phyloP scores from a whole-genome alignment of 2,329 filamentous ascomycete species.

The Trichoderma atrobrunneum region DNA sequence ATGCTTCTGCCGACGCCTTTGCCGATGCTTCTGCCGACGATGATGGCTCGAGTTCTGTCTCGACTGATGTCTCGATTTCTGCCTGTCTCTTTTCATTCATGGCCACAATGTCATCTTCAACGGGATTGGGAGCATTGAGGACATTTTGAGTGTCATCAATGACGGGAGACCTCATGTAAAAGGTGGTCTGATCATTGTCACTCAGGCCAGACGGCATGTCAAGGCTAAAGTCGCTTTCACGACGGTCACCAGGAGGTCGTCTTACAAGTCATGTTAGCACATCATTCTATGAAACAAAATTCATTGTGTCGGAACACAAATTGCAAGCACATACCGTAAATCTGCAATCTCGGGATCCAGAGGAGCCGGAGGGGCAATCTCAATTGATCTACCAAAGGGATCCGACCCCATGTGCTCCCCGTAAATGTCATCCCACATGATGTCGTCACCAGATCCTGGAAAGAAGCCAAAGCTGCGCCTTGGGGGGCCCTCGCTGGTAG shows the following conservation, averaged over 20 bases:
- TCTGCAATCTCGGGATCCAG: constrained; percentile 34
- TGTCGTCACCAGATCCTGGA: constrained; percentile 35
- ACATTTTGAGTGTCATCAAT: neutral
- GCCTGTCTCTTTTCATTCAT: neutral
- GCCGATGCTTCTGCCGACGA: neutral
- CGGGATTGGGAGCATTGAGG: neutral
- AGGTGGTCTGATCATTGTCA: constrained; percentile 50
- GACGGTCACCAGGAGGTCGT: constrained; percentile 36
- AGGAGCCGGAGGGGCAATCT: neutral
- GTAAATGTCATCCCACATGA: neutral
- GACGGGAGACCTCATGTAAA: constrained; percentile 42
- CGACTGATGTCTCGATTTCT: neutral
- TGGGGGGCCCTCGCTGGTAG: constrained; percentile 43
- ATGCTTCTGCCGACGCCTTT: neutral
- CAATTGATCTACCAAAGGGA: neutral
- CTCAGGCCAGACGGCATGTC: constrained; percentile 48
- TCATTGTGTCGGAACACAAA: constrained; percentile 25
- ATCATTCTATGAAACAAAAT: neutral
- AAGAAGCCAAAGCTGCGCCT: constrained; percentile 52
- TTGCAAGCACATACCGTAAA: constrained; percentile 38
- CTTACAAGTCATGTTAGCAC: constrained; percentile 13
- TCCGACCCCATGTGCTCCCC: neutral
- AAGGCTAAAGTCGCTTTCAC: constrained; percentile 52
- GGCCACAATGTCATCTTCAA: neutral
- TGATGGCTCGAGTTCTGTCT: neutral